A percentile compares a stretch with the other conserved stretches of the same genome.
Evolutionary conservation across 2,329 filamentous ascomycete species (phyloP).

Genomic region (Coniella vitis): DNA sequence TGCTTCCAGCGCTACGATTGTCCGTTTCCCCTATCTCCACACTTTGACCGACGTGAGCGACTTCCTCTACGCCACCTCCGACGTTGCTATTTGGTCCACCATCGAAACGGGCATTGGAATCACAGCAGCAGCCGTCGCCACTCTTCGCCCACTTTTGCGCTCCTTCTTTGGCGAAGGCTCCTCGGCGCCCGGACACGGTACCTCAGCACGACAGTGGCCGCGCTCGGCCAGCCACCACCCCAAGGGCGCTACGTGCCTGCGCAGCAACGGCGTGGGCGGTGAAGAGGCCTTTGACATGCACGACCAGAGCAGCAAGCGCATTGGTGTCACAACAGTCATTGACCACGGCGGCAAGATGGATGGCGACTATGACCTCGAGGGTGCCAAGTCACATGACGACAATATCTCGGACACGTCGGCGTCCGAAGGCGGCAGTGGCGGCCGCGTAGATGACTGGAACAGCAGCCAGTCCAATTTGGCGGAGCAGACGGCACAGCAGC

Average conservation of each 20-base stretch:
- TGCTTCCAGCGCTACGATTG: constrained; percentile 1
- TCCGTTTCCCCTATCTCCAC: not conserved
- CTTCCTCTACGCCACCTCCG: constrained; percentile 4
- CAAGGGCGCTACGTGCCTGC: not conserved
- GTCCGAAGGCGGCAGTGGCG: not conserved
- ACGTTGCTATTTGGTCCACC: constrained; percentile 8
- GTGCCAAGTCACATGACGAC: not conserved
- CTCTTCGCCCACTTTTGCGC: constrained; percentile 2
- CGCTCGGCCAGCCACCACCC: not conserved
- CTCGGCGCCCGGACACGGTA: not conserved
- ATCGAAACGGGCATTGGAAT: constrained; percentile 8
- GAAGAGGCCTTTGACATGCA: not conserved
- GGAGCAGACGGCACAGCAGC: not conserved
- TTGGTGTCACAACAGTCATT: not conserved
- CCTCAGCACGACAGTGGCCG: not conserved
- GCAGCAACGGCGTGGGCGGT: not conserved
- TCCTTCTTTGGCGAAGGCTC: not conserved
- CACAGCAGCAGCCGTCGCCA: constrained; percentile 3
- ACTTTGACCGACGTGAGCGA: not conserved
- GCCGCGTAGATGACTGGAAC: not conserved
- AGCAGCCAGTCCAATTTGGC: not conserved
- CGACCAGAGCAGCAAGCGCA: not conserved
- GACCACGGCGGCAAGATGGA: not conserved
- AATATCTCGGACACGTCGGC: not conserved
- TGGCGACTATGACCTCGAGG: not conserved